Evolutionary conservation across 148 eudicot genomes (phyloP).

Genomic region (Polygonum aviculare): DNA sequence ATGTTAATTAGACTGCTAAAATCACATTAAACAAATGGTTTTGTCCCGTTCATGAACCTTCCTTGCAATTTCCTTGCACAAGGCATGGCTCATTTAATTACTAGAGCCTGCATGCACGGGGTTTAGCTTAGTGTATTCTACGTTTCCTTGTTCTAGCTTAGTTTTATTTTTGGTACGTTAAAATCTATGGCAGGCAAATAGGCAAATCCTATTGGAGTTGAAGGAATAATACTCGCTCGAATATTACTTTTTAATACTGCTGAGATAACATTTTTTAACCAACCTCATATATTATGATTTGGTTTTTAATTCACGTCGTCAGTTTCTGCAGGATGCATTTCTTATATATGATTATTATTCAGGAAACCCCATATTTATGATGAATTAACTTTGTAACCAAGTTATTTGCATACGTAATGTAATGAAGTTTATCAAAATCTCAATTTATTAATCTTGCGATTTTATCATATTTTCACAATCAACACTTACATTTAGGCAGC

Average conservation of each 20-base stretch:
- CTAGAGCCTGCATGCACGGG: neutral
- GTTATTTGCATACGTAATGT: neutral
- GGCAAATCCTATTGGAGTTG: neutral
- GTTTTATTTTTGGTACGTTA: neutral
- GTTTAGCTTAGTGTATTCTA: constrained; percentile 2
- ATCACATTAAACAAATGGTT: neutral
- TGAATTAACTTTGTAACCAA: neutral
- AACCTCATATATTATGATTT: neutral
- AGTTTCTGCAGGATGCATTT: neutral
- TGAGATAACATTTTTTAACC: neutral
- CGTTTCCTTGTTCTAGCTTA: neutral
- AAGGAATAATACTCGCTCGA: neutral
- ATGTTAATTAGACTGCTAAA: neutral
- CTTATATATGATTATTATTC: too few relatives aligned
- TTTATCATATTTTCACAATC: too few relatives aligned
- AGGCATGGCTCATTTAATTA: neutral
- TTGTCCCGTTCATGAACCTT: neutral
- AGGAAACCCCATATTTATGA: neutral
- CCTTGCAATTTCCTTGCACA: neutral
- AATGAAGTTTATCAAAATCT: too few relatives aligned
- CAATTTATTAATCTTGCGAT: too few relatives aligned
- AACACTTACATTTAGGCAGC: too few relatives aligned
- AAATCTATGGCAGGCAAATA: neutral
- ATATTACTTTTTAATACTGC: neutral
- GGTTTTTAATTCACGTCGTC: neutral